Conservation (phyloP, 106 monocot species). For the Acorus calamus region DNA sequence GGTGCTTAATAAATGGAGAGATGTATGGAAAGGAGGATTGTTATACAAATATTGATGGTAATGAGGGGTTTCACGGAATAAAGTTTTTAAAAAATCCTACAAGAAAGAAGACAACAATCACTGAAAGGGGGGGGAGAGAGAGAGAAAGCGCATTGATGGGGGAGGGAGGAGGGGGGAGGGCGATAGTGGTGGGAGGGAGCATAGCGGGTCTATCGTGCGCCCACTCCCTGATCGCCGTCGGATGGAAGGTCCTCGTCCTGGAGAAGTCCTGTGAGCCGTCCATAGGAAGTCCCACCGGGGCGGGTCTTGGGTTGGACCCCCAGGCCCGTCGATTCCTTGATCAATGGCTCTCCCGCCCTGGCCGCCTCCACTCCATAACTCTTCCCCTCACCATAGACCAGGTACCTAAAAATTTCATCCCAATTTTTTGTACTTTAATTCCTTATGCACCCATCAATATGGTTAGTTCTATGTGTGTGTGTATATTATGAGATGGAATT, state of each 20-base stretch:
- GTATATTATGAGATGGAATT: too few relatives aligned
- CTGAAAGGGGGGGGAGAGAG: not conserved
- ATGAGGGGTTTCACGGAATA: too few relatives aligned
- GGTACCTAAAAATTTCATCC: slow-evolving; percentile 3
- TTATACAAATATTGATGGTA: too few relatives aligned
- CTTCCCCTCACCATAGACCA: slow-evolving; percentile 27
- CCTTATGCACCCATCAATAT: not conserved
- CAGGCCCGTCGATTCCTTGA: slow-evolving; percentile 32
- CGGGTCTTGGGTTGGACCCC: slow-evolving; percentile 53
- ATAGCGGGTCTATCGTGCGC: slow-evolving; percentile 56
- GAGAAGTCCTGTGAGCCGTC: slow-evolving; percentile 36
- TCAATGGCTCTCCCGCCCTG: slow-evolving; percentile 27
- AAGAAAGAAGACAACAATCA: not conserved
- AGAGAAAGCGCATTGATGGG: not conserved
- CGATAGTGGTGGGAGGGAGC: slow-evolving; percentile 61
- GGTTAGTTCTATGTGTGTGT: too few relatives aligned
- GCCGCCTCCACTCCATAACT: slow-evolving; percentile 17
- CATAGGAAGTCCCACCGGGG: slow-evolving; percentile 38
- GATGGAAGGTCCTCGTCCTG: slow-evolving; percentile 39
- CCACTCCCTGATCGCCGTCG: slow-evolving; percentile 31
- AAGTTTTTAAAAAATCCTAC: too few relatives aligned
- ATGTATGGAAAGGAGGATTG: too few relatives aligned
- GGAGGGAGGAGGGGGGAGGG: slow-evolving; percentile 1
- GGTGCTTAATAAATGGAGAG: too few relatives aligned
- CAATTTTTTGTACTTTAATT: not conserved